Percentiles rank a stretch among this genome's conserved stretches.
phyloP scores from a whole-genome alignment of 768 basidiomycete species.

The Floccularia luteovirens region DNA sequence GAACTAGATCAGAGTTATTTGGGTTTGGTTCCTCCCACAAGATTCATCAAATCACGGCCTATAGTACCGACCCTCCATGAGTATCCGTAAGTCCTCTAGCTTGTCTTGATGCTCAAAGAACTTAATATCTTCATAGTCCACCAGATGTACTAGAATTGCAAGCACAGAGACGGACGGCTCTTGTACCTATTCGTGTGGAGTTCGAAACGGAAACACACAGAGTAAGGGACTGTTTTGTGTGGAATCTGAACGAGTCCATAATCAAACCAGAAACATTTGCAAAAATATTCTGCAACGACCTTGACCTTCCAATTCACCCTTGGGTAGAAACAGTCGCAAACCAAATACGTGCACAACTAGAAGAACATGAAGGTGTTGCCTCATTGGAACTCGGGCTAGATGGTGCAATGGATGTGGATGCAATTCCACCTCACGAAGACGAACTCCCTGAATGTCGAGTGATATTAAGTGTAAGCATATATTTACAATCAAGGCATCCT shows the following conservation, averaged over 20 bases:
- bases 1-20: constrained; percentile 87
- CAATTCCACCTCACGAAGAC: constrained; percentile 34
- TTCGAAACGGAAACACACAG: constrained; percentile 89
- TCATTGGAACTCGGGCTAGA: constrained; percentile 69
- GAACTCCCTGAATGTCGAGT: constrained; percentile 76
- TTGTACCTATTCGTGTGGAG: constrained; percentile 93
- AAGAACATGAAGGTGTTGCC: constrained; percentile 81
- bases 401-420: constrained; percentile 38
- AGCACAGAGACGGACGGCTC: constrained; percentile 40
- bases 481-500: neutral
- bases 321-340: constrained; percentile 78
- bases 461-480: constrained; percentile 60
- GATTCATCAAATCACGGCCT: constrained; percentile 59
- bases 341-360: constrained; percentile 86
- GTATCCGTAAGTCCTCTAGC: constrained; percentile 58
- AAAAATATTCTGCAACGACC: constrained; percentile 78
- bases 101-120: constrained; percentile 2
- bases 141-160: constrained; percentile 58
- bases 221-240: constrained; percentile 91
- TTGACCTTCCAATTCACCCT: constrained; percentile 60
- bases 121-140: constrained; percentile 33
- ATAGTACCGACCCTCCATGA: constrained; percentile 58
- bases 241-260: constrained; percentile 88
- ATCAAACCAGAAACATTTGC: constrained; percentile 86
- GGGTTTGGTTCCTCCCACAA: constrained; percentile 76